Percentiles rank a stretch among this genome's conserved stretches.
Conservation (phyloP, 2,329 filamentous ascomycete species). For the Alternaria conjuncta region DNA sequence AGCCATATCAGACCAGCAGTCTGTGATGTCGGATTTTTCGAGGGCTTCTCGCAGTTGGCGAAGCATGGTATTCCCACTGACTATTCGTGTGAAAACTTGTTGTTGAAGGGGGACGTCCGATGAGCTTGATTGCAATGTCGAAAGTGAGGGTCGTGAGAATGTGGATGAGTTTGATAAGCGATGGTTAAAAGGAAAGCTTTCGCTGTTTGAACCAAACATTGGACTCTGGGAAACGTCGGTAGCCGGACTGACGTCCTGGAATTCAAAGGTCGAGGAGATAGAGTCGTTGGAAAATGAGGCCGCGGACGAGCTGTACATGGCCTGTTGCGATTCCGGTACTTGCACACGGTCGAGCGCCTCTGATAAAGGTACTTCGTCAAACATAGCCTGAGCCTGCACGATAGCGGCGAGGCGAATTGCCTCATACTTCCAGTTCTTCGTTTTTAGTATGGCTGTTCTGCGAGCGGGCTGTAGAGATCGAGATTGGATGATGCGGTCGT, state of each 20-base stretch:
- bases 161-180: slow-evolving; percentile 14
- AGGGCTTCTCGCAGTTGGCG: slow-evolving; percentile 30
- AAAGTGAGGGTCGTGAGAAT: slow-evolving; percentile 9
- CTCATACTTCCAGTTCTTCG: slow-evolving; percentile 43
- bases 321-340: background rate
- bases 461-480: slow-evolving; percentile 16
- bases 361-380: slow-evolving; percentile 34
- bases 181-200: slow-evolving; percentile 12
- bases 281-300: slow-evolving; percentile 24
- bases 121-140: slow-evolving; percentile 16
- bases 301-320: slow-evolving; percentile 8
- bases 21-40: slow-evolving; percentile 39
- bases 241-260: slow-evolving; percentile 26
- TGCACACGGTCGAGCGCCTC: slow-evolving; percentile 27
- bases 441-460: slow-evolving; percentile 16
- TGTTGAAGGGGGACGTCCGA: background rate
- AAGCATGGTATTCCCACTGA: slow-evolving; percentile 24
- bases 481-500: slow-evolving; percentile 31
- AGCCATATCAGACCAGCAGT: slow-evolving; percentile 46
- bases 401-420: slow-evolving; percentile 42
- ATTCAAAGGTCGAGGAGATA: slow-evolving; percentile 19
- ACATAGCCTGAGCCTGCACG: slow-evolving; percentile 43
- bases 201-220: slow-evolving; percentile 14
- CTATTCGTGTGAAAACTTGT: background rate
- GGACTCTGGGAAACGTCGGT: slow-evolving; percentile 23